Conservation (phyloP, 2,329 filamentous ascomycete genomes). For the Clarireedia hainanense region DNA sequence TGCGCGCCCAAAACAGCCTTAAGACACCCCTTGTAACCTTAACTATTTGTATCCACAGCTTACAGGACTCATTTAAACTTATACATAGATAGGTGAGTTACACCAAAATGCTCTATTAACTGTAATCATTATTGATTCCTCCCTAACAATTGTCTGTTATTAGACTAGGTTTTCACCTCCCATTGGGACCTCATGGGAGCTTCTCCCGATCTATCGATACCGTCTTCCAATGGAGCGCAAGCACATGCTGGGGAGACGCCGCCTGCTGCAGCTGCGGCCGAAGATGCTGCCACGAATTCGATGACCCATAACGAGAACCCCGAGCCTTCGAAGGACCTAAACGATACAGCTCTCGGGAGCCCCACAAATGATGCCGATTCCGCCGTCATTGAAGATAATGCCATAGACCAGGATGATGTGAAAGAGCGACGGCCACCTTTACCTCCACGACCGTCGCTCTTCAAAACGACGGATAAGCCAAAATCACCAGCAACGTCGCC, state of each 20-base stretch:
- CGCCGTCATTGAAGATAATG: not conserved
- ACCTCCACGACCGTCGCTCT: constrained; percentile 36
- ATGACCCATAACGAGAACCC: constrained; percentile 20
- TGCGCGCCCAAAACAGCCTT: not conserved
- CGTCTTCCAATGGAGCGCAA: constrained; percentile 12
- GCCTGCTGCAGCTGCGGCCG: constrained; percentile 14
- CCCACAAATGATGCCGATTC: not conserved
- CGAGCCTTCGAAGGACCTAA: constrained; percentile 9
- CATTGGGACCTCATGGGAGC: constrained; percentile 18
- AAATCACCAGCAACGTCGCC: constrained; percentile 8
- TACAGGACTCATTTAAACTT: not conserved
- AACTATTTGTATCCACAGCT: not conserved
- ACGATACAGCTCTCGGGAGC: not conserved
- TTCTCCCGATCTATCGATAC: constrained; percentile 10
- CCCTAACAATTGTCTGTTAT: not conserved
- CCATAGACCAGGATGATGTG: constrained; percentile 14
- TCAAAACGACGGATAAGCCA: constrained; percentile 14
- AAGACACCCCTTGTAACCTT: not conserved
- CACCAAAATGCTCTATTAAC: not conserved
- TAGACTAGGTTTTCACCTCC: not conserved
- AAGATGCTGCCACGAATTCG: constrained; percentile 18
- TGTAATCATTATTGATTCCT: not conserved
- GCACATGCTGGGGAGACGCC: constrained; percentile 13
- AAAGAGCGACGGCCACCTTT: constrained; percentile 36
- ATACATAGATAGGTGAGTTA: not conserved